Evolutionary conservation across 805 yeast species (phyloP), one percentile per base, ranked within the genome.

Genomic region (Candida peoriensis): DNA sequence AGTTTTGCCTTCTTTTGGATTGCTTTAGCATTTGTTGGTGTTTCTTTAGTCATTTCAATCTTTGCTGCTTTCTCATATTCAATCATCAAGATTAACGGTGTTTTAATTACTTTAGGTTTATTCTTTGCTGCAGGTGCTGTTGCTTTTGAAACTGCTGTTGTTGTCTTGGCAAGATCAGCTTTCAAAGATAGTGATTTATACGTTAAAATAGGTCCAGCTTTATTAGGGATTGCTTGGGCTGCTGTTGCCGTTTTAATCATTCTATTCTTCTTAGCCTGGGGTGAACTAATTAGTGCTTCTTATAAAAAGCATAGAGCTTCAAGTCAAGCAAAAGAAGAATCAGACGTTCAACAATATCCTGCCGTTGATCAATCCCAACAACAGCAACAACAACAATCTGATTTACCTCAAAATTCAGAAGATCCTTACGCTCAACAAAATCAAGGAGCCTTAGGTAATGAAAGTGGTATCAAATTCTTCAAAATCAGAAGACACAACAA

Each of bases 181-280:
- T 89, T 89, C 72, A 52, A 58, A 25, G 55, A 63, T 40, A 72
- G 58, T 20, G 69, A 63, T 28, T 52, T 65, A 42, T 38, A 45
- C 12, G 68, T 78, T 27, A 63, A 68, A 36, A 43, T 82, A 38
- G 85, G 87, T 42, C 67, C 75, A 21, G 61, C 73, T 30, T 58
- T 73, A 50, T 56, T 78, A 55, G 89, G 82, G 51, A 52, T 81
- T 36, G 53, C 77, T 6, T 84, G 94, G 94, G 81, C 87, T 33
- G 64, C 85, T 16, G 75, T 76, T 35, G 78, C 72, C 4, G 58
- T 68, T 42, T 56, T 74, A 39, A 47, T 74, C 23, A 44, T 78
- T 35, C 64, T 74, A 27, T 74, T 69, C 63, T 58, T 74, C 55
- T 55, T 72, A 47, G 58, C 74, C 9, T 74, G 80, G 58, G 68